Conservation (phyloP, 495 filamentous ascomycete species). For the Trichoderma orchidacearum region DNA sequence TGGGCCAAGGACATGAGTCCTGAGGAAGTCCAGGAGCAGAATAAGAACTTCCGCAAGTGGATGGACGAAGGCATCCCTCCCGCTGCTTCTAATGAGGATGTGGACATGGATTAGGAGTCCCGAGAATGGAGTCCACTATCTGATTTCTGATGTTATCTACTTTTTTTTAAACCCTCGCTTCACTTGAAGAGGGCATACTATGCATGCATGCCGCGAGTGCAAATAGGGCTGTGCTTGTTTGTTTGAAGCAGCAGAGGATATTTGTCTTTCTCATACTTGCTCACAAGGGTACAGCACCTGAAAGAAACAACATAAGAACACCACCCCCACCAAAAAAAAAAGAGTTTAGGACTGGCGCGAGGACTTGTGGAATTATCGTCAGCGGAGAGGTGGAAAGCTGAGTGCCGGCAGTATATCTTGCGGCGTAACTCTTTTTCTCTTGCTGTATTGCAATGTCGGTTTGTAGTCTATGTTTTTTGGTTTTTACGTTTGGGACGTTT, state of each 20-base stretch:
- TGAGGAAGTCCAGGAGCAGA: constrained; percentile 56
- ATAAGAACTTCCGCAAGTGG: constrained; percentile 45
- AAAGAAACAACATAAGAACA: not conserved
- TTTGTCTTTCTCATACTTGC: not conserved
- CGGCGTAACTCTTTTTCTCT: not conserved
- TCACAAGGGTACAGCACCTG: not conserved
- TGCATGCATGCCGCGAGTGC: not conserved
- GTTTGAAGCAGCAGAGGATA: too few relatives aligned
- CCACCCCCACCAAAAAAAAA: not conserved
- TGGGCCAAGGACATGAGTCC: constrained; percentile 64
- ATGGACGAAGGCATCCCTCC: constrained; percentile 20
- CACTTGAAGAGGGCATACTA: not conserved
- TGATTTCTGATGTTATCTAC: not conserved
- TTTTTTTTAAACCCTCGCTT: too few relatives aligned
- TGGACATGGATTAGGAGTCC: not conserved
- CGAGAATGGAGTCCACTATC: not conserved
- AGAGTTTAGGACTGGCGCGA: not conserved
- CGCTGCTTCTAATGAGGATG: not conserved
- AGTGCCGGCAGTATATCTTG: not conserved
- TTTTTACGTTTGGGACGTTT: not conserved
- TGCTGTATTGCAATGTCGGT: not conserved
- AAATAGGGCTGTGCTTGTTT: not conserved
- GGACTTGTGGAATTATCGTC: not conserved
- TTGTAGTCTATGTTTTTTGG: not conserved
- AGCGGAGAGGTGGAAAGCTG: not conserved